Evolutionary conservation across 2,329 filamentous ascomycete species (phyloP).

Genomic region (Pseudogymnoascus sp.): DNA sequence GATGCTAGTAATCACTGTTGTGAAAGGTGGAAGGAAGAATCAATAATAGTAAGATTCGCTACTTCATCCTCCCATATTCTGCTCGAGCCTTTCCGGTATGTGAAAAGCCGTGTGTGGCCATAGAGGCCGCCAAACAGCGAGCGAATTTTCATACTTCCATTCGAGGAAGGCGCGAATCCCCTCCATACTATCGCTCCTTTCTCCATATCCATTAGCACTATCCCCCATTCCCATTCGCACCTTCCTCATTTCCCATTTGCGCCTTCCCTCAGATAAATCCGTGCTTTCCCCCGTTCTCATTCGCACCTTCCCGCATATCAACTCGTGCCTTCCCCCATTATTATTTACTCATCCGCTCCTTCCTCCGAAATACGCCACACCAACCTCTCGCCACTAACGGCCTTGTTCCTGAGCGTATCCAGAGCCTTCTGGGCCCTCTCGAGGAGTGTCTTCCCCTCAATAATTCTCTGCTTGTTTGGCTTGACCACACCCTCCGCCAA

Average conservation of each 20-base stretch:
- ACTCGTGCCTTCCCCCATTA: neutral
- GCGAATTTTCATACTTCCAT: neutral
- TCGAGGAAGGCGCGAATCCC: neutral
- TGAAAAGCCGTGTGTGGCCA: neutral
- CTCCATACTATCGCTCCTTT: neutral
- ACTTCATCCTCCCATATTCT: neutral
- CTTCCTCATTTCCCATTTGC: neutral
- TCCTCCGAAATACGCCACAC: slow-evolving; percentile 24
- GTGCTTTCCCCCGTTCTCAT: neutral
- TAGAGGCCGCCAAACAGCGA: neutral
- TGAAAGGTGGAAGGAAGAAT: neutral
- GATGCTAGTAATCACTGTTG: neutral
- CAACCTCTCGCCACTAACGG: slow-evolving; percentile 36
- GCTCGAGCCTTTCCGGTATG: neutral
- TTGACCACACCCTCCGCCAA: slow-evolving; percentile 31
- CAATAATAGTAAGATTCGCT: neutral
- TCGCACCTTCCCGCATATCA: neutral
- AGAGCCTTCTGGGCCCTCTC: slow-evolving; percentile 32
- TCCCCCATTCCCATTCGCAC: no score
- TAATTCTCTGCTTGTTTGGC: slow-evolving; percentile 33
- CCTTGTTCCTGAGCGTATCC: slow-evolving; percentile 34
- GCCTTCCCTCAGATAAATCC: neutral
- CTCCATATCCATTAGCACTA: neutral
- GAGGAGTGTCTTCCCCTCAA: slow-evolving; percentile 33
- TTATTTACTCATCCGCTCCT: neutral